Percentiles rank a stretch among this genome's conserved stretches.
Evolutionary conservation across 2,329 filamentous ascomycete species (phyloP).

Genomic region (Sphaerostilbella broomeana): DNA sequence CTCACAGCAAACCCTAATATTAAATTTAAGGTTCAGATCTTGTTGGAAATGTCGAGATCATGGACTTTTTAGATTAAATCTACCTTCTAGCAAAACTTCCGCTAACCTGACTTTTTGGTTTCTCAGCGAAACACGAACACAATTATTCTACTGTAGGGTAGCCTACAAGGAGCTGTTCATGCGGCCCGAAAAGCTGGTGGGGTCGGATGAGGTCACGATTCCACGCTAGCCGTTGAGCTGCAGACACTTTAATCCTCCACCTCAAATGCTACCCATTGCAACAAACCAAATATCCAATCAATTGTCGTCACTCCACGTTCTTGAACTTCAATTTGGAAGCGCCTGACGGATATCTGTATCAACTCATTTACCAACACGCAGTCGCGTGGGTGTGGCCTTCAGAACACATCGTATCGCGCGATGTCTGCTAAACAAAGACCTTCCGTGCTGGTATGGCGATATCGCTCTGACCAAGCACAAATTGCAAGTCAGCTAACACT

Average conservation of each 20-base stretch:
- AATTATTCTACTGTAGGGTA: slow-evolving; percentile 6
- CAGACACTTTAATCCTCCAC: slow-evolving; percentile 10
- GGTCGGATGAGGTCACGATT: slow-evolving; percentile 25
- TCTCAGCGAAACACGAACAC: no score
- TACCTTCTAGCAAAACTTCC: no score
- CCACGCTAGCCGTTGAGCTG: slow-evolving; percentile 18
- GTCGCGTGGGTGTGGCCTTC: not conserved
- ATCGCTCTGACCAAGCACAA: not conserved
- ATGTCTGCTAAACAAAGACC: slow-evolving; percentile 47
- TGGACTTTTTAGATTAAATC: not conserved
- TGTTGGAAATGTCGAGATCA: not conserved
- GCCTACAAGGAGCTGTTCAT: not conserved
- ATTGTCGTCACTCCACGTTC: not conserved
- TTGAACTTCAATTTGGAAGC: no score
- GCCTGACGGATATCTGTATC: no score
- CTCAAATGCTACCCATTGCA: no score
- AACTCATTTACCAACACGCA: no score
- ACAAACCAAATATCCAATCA: no score
- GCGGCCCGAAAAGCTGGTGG: slow-evolving; percentile 15
- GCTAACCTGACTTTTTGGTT: no score
- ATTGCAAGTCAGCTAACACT: slow-evolving; percentile 7
- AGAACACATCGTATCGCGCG: slow-evolving; percentile 5
- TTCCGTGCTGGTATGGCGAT: slow-evolving; percentile 50
- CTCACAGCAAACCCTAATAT: no score
- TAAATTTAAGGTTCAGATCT: not conserved